Base-by-base conservation (phyloP, 2,329 filamentous ascomycete species). In the Alternaria burnsii region DNA sequence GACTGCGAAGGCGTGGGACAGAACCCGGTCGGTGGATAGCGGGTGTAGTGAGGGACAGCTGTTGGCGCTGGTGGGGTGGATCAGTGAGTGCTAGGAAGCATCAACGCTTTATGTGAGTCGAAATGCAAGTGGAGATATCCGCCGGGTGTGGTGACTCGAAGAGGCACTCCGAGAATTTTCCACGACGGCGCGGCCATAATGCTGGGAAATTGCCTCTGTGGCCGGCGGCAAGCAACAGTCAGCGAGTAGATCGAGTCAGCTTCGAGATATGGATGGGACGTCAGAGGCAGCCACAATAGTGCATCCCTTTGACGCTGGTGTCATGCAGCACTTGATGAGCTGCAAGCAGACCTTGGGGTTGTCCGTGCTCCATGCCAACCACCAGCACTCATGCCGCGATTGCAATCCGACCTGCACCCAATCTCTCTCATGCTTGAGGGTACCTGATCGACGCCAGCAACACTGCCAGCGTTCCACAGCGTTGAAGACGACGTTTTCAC, bases 71-170 rank as follows among this genome's bases (percentile, higher is more conserved):
- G 12, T 51, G 40, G 46, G 47, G 59, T 54, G 41, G 52, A 34
- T 30, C 47, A 48, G 44, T 53, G 43, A 58, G 38, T 60, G 26
- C 51, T 44, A 64, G 67, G 68, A 62, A 58, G 50, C 44, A 51
- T 55, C 28, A 50, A 61, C 56, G 63, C 59, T 66, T 72, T 74
- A 74, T 69, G 68, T 65, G 56, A 61, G 66, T 62, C 59, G 61
- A 55, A 22, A 32, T 58, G 65, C 63, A 58, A 67, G 71, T 67
- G 68, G 72, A 74, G 68, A 72, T 68, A 70, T 56, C 58, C 61
- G 64, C 59, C 63, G 65, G 63, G 60, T 54, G 50, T 69, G 62
- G 65, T 73, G 72, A 74, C 70, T 75, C 72, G 59, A 70, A 66
- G 24, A 61, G 64, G 60, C 47, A 65, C 36, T 52, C 69, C 64